phyloP scores from a whole-genome alignment of 1,139 yeast species.

The Ogataea hybrid region DNA sequence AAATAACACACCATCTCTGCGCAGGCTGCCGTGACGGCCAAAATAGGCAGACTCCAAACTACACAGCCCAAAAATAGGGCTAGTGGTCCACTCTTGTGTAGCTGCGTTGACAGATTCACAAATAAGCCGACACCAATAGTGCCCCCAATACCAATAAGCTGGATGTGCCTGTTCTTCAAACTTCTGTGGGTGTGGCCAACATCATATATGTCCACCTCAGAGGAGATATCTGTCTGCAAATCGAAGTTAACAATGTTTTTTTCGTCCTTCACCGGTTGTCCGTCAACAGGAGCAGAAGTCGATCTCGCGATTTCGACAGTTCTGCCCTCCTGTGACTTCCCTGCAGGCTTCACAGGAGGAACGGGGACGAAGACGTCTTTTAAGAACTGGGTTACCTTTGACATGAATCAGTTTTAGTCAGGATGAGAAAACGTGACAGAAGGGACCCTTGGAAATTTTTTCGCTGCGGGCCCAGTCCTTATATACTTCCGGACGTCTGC shows the following conservation, averaged over 20 bases:
- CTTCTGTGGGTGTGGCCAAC: constrained; percentile 27
- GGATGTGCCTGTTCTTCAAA: constrained; percentile 40
- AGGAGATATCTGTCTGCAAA: constrained; percentile 8
- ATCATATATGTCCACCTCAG: constrained; percentile 11
- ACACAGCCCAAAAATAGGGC: constrained; percentile 43
- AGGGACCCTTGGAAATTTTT: constrained; percentile 1
- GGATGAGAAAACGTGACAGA: too few relatives aligned
- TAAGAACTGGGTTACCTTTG: constrained; percentile 9
- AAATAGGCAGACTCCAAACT: constrained; percentile 52
- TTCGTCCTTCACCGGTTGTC: background rate
- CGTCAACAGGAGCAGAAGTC: background rate
- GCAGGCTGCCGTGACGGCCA: constrained; percentile 66
- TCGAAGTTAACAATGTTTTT: constrained; percentile 6
- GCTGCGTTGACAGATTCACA: constrained; percentile 47
- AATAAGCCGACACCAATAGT: constrained; percentile 50
- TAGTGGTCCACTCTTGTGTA: constrained; percentile 47
- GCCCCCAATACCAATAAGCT: constrained; percentile 49
- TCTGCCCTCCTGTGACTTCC: constrained; percentile 11
- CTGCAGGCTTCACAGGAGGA: constrained; percentile 22
- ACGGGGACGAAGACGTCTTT: constrained; percentile 30
- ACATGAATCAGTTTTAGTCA: background rate
- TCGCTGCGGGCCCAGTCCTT: background rate
- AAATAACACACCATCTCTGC: constrained; percentile 84
- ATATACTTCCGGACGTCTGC: background rate
- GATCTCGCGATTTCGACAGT: constrained; percentile 8